Conservation (phyloP, 73 alveolate species). For the Tetrahymena malaccensis region DNA sequence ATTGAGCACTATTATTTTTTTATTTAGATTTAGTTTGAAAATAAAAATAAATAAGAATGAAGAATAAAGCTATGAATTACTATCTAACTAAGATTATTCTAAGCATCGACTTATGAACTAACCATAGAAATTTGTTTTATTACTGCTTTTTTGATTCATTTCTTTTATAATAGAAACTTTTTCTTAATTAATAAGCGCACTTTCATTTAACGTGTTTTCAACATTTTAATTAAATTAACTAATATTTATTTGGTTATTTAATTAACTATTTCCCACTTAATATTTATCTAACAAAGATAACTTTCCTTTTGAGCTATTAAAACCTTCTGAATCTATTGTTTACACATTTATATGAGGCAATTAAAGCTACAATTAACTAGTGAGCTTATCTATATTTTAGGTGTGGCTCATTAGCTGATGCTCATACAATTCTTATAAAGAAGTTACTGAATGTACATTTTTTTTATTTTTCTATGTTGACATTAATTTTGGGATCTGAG, state of each 20-base stretch:
- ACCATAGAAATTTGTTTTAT: background rate
- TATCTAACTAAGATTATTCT: background rate
- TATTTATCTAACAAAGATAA: background rate
- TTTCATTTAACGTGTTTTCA: background rate
- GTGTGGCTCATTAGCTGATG: background rate
- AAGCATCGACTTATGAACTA: background rate
- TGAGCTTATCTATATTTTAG: background rate
- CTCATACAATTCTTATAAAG: background rate
- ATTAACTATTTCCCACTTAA: background rate
- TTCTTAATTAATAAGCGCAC: background rate
- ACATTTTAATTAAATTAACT: background rate
- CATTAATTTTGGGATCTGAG: background rate
- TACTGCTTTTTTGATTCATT: background rate
- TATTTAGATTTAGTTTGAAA: background rate
- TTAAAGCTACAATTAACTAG: background rate
- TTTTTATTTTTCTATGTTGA: background rate
- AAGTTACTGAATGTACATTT: background rate
- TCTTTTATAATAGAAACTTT: background rate
- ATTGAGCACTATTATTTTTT: background rate
- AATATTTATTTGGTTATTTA: background rate
- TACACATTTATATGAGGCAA: background rate
- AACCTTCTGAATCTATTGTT: background rate
- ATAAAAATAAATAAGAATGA: too few species aligned
- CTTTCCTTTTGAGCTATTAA: background rate
- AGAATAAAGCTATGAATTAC: background rate